phyloP scores from a whole-genome alignment of 441 rosid genomes.

The Sinapis alba region DNA sequence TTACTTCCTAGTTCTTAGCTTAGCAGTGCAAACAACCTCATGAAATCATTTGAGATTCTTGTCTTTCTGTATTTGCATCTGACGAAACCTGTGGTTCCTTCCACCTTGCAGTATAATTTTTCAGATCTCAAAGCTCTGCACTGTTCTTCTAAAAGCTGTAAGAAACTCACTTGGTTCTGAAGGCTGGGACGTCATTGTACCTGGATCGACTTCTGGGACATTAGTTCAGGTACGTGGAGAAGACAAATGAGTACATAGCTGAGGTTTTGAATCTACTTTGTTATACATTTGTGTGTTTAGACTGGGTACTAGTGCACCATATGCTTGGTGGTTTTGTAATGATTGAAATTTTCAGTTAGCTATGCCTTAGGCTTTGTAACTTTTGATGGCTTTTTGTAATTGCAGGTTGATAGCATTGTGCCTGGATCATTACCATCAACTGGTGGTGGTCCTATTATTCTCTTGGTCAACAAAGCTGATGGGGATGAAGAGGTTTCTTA shows the following conservation, averaged over 20 bases:
- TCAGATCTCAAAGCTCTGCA: conserved; percentile 95
- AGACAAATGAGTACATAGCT: conserved; percentile 10
- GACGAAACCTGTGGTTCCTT: conserved; percentile 27
- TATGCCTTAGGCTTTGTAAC: not conserved
- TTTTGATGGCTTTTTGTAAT: conserved; percentile 4
- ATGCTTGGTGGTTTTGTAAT: not conserved
- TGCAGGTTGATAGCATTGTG: conserved; percentile 83
- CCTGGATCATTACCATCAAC: conserved; percentile 77
- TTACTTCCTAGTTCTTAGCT: not conserved
- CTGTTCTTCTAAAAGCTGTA: conserved; percentile 82
- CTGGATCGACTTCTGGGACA: conserved; percentile 80
- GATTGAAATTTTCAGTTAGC: not conserved
- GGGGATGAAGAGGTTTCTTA: conserved; percentile 94
- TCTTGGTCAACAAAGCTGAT: conserved; percentile 89
- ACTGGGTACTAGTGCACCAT: not conserved
- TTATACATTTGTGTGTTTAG: not conserved
- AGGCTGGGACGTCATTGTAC: conserved; percentile 98
- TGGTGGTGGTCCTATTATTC: conserved; percentile 72
- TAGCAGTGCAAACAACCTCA: conserved; percentile 13
- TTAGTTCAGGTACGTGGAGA: conserved; percentile 66
- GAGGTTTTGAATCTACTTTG: not conserved
- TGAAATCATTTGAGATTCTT: conserved; percentile 17
- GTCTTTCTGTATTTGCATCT: conserved; percentile 6
- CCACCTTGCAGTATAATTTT: conserved; percentile 64
- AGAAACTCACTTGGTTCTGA: conserved; percentile 78